phyloP scores from a whole-genome alignment of 441 rosid species.

The Viola pubescens region DNA sequence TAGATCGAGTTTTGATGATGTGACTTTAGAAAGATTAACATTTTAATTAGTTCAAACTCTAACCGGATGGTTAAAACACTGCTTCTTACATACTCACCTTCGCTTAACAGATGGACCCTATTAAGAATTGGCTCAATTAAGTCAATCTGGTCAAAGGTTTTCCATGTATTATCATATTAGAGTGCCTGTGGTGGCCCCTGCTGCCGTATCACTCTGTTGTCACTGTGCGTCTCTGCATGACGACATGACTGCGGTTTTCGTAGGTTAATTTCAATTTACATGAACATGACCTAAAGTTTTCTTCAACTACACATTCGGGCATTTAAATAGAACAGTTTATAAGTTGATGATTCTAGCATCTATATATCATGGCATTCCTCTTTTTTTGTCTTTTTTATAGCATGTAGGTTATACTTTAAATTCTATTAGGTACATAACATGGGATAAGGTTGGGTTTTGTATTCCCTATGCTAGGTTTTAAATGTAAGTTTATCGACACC shows the following conservation, averaged over 20 bases:
- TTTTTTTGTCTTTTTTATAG: neutral
- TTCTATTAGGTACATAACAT: neutral
- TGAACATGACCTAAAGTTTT: slow-evolving; percentile 2
- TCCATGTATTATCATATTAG: neutral
- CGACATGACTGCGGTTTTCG: neutral
- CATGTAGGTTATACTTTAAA: neutral
- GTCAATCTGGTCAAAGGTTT: too few relatives aligned
- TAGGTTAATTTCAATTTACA: neutral
- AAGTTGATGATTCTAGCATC: neutral
- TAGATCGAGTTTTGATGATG: too few relatives aligned
- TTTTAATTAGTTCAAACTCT: too few relatives aligned
- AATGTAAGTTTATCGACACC: neutral
- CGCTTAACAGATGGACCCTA: too few relatives aligned
- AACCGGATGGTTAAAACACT: too few relatives aligned
- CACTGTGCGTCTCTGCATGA: neutral
- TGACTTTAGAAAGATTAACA: too few relatives aligned
- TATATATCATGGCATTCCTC: neutral
- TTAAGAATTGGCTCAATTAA: too few relatives aligned
- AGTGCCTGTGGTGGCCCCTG: neutral
- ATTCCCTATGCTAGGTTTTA: slow-evolving; percentile 8
- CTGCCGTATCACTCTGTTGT: neutral
- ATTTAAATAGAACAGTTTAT: neutral
- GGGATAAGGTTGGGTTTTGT: neutral
- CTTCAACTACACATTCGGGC: slow-evolving; percentile 2
- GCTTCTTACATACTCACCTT: too few relatives aligned